Base-by-base conservation (phyloP, 352 stramenopile species). In the Globisporangium cystogenes region DNA sequence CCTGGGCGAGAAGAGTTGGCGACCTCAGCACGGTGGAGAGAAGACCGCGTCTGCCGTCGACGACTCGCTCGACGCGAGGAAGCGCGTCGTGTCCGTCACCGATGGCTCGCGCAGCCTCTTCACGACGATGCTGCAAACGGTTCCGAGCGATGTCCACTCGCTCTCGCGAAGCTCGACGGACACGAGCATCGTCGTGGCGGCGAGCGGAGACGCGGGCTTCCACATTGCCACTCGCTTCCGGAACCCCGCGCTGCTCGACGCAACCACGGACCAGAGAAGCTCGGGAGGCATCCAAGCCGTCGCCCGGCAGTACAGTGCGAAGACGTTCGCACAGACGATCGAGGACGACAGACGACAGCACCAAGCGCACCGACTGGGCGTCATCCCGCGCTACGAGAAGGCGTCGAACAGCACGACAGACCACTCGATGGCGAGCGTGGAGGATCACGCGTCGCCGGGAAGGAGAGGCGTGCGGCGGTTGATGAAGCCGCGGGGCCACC, bases 231-330 rank as follows among this genome's bases (percentile, higher is more conserved):
- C 27, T 20, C 57, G 58, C 7, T 53, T 73, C 27, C 70, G 65
- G 31, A 74, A 78, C 45, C 57, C 68, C 20, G 64, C 72, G 3
- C 50, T 79, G 26, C 63, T 75, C 21, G 68, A 82, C 45, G 64
- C 53, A 10, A 54, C 41, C 4, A 21, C 55, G 18, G 24, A 15
- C 21, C 48, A n/a, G 33, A 14, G 23, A 1, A 57, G 40, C 23
- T 8, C 27, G 1, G 12, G 33, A 2, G 50, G 59, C 24, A 23
- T 37, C 27, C 59, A 55, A n/a, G 20, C 46, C 15, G 57, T 64
- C 16, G 33, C 53, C 42, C 60, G 64, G 5, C 64, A 72, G 47
- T 72, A 67, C 27, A 65, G 60, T 26, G 33, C 39, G 0, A 48
- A 48, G 16, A 67, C 64, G 18, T 7, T 44, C 2, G 48, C 62